Base-by-base conservation (phyloP, 2,329 filamentous ascomycete species). In the Xylaria sp. region DNA sequence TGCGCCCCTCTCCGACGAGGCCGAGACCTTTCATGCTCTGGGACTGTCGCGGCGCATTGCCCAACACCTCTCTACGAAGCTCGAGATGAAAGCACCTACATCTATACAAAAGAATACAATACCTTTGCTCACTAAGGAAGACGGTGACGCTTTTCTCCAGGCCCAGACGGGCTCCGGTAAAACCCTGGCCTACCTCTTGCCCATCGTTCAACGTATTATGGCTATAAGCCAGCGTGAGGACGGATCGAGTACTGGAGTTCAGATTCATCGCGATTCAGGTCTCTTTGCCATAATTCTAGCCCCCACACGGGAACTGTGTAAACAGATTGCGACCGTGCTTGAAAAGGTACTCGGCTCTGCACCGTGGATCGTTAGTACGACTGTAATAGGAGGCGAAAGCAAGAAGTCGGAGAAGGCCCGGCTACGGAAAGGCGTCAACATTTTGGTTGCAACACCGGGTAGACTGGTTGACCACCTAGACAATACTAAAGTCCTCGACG, bases 81-180 rank as follows among this genome's bases (percentile, higher is more conserved):
- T 99, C 80, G 88, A 91, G 65, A 87, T 99, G 78, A 96, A 94
- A 78, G 92, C 93, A 0, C 96, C 96, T 6, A 99, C 96, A 0
- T 93, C 93, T 0, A 97, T 99, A 77, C 96, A 99, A 81, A 94
- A 94, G 75, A 93, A 93, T 70, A 92, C 95, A 0, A 90, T 99
- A 46, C 87, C 92, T 49, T 90, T 96, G 74, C 82, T 99, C 69
- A 81, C 97, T 53, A 90, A 90, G 49, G 90, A 92, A 62, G 92
- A 97, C 74, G 90, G 88, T 54, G 96, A 99, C 83, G 94, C 94
- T 2, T 99, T 99, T 76, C 91, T 99, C 40, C 96, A 98, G 79
- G 97, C 96, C 2, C 92, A 99, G 82, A 99, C 96, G 0, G 96
- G 96, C 74, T 99, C 96, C 0, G 96, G 96, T 81, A 99, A 99